phyloP scores from a whole-genome alignment of 805 yeast species.

The Metschnikowia orientalis region DNA sequence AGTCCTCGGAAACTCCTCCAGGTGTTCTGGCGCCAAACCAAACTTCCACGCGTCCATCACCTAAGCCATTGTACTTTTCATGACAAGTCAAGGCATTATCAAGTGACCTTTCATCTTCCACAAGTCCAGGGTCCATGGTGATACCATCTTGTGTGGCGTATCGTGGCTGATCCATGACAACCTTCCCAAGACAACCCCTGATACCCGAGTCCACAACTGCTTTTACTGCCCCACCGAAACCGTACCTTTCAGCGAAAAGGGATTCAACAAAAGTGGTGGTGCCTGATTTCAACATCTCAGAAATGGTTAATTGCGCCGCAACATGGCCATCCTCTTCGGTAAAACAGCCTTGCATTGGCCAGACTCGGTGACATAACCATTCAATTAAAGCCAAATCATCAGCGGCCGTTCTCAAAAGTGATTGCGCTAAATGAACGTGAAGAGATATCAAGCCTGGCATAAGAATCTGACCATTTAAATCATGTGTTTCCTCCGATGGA shows the following conservation, averaged over 20 bases:
- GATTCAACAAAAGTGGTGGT: slow-evolving; percentile 17
- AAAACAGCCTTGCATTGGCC: slow-evolving; percentile 16
- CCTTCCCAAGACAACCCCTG: slow-evolving; percentile 16
- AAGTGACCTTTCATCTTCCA: slow-evolving; percentile 13
- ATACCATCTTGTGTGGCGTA: slow-evolving; percentile 16
- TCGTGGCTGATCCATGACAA: slow-evolving; percentile 17
- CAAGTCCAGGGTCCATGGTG: slow-evolving; percentile 14
- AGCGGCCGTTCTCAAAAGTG: slow-evolving; percentile 14
- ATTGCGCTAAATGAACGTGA: slow-evolving; percentile 16
- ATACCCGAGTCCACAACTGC: slow-evolving; percentile 16
- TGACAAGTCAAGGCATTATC: slow-evolving; percentile 10
- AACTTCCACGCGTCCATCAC: slow-evolving; percentile 15
- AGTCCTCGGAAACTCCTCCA: slow-evolving; percentile 14
- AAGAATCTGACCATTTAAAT: slow-evolving; percentile 11
- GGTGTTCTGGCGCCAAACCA: slow-evolving; percentile 17
- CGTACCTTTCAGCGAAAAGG: slow-evolving; percentile 15
- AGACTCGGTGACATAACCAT: slow-evolving; percentile 14
- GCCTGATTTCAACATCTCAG: slow-evolving; percentile 16
- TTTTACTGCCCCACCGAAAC: slow-evolving; percentile 14
- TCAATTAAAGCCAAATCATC: slow-evolving; percentile 15
- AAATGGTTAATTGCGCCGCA: slow-evolving; percentile 15
- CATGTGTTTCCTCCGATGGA: slow-evolving; percentile 5
- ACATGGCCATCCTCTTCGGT: slow-evolving; percentile 16
- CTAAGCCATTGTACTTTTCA: slow-evolving; percentile 10
- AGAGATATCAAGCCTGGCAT: slow-evolving; percentile 16